phyloP scores from a whole-genome alignment of 1,139 yeast genomes.

The Hyphopichia pseudoburtonii region DNA sequence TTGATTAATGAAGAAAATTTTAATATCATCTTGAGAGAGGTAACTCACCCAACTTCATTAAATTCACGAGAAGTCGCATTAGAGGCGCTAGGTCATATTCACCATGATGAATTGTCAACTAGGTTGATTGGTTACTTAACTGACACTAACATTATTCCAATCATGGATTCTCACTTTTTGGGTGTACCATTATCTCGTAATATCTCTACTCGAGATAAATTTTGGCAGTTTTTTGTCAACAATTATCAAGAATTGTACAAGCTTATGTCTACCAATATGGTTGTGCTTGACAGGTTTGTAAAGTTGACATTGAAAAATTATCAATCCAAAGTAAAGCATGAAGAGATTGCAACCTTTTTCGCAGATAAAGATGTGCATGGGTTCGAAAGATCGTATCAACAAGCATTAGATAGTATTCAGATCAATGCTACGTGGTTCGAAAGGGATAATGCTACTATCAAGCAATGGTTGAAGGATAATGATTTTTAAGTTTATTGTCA shows the following conservation, averaged over 20 bases:
- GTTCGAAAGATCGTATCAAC: constrained; percentile 58
- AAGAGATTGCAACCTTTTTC: constrained; percentile 54
- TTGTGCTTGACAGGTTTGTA: constrained; percentile 64
- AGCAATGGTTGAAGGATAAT: constrained; percentile 22
- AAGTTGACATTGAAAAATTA: constrained; percentile 51
- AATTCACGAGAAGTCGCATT: constrained; percentile 71
- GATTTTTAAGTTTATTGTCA: too few species aligned
- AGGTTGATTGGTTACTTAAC: constrained; percentile 40
- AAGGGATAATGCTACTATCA: constrained; percentile 30
- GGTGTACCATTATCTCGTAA: constrained; percentile 54
- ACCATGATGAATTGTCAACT: constrained; percentile 33
- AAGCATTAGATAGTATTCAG: constrained; percentile 53
- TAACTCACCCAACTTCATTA: constrained; percentile 55
- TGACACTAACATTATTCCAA: constrained; percentile 49
- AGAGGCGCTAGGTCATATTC: constrained; percentile 58
- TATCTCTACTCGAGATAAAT: constrained; percentile 43
- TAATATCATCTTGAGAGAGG: constrained; percentile 48
- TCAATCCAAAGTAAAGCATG: constrained; percentile 40
- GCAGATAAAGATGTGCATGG: constrained; percentile 56
- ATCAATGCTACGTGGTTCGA: constrained; percentile 49
- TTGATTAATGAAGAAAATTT: constrained; percentile 45
- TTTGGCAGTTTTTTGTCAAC: constrained; percentile 57
- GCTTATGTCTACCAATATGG: constrained; percentile 55
- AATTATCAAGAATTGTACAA: constrained; percentile 52
- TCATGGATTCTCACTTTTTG: constrained; percentile 69